Base-by-base conservation (phyloP, 1,284 basidiomycete genomes). In the Xerocomus minutiporus region DNA sequence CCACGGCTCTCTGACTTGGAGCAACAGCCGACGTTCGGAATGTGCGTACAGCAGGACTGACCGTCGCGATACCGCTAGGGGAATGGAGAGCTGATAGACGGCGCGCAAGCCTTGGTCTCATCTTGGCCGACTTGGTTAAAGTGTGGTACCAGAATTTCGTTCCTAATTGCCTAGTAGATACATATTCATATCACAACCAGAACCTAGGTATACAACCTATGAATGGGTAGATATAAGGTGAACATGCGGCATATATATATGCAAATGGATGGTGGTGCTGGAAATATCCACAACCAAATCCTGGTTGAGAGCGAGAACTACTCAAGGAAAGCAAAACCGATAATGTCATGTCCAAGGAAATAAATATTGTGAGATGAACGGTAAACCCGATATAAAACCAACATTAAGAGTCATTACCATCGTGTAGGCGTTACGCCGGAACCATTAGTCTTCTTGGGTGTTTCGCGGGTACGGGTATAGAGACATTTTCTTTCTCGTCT, bases 1-100 rank as follows among this genome's bases (percentile, higher is more conserved):
- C 75, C 35, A 91, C 70, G 7, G 87, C 88, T 54, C 88, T 80
- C 61, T 80, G 78, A 34, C 67, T 66, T 3, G 36, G 52, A 39
- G 32, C 6, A 38, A 46, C 12, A 1, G 48, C 25, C 2, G 68
- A 70, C 12, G 59, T 60, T 35, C 45, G 55, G 51, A 69, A 60
- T 20, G 56, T 26, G 39, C 64, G 67, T 12, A 47, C 39, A 11
- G 25, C 42, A 8, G 48, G 29, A 25, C 34, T 45, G 41, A 40
- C 36, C 5, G 32, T 26, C 25, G 3, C 17, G 17, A n/a, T 46
- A 9, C 31, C 31, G 12, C 20, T 8, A 6, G 25, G 15, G n/a
- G n/a, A n/a, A 36, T 5, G 25, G 35, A 35, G 12, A 32, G n/a
- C 29, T 12, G 41, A 44, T n/a, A 45, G 38, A 45, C 20, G 35